Base-by-base conservation (phyloP, 495 filamentous ascomycete species). In the Xylona heveae region DNA sequence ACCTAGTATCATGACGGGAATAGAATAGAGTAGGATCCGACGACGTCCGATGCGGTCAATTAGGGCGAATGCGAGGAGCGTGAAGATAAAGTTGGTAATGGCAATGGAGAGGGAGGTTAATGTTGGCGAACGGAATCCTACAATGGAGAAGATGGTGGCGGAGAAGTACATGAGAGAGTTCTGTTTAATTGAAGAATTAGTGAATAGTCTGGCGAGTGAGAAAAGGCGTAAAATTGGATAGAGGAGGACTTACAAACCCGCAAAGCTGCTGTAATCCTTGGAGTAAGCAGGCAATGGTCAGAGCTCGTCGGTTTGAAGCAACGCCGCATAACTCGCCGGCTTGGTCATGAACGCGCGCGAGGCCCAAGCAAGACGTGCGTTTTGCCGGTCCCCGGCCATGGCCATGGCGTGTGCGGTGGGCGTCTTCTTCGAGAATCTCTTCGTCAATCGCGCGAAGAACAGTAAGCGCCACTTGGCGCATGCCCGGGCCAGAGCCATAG, bases 101-200 rank as follows among this genome's bases (percentile, higher is more conserved):
- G 84, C 84, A 20, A 93, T 74, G 4, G 70, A 69, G 24, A 92
- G 63, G 2, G 80, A 78, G 2, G 37, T 62, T 66, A 25, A 64
- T 49, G 19, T 53, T 47, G 3, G 53, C 64, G 45, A 68, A 62
- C 33, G 59, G 49, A 93, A 92, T 2, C 75, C 74, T 14, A 91
- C 57, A 19, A 81, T 53, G 7, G 70, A 59, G 48, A 94, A 94
- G 19, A 94, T 80, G 4, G 82, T 91, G 3, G 81, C 78, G 5
- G 80, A 84, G 49, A 84, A 93, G 48, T 94, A 94, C 84, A 94
- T 94, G 8, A 93, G 61, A 28, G 74, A 76, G 52, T 91, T 92
- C 68, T 74, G 42, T 13, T n/a, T 32, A 12, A 20, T 17, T 36
- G 17, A 36, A 16, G 4, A 30, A 19, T 27, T 18, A 34, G 19